These are phyloP conservation scores for Mycocentrospora acerina DNA, from an alignment of 2,329 filamentous ascomycete species.

Conservation along the genomic window DNA sequence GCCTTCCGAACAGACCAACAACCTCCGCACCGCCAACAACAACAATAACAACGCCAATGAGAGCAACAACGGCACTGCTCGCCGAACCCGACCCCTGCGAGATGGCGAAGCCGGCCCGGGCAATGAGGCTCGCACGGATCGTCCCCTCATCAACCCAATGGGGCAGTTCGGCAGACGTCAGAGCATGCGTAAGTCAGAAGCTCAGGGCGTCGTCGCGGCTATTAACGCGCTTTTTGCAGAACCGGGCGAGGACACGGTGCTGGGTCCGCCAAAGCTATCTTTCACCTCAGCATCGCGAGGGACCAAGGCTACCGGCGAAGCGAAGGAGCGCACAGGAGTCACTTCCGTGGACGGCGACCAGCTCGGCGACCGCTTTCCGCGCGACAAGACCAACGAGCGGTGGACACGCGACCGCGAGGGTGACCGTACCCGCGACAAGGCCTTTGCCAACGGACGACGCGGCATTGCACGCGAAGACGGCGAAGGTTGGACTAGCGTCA, in stretches of 20 bases:
- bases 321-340: constrained; percentile 39
- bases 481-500: constrained; percentile 74
- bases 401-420: constrained; percentile 47
- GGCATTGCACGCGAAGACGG: constrained; percentile 53
- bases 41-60: constrained; percentile 25
- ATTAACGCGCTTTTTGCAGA: constrained; percentile 49
- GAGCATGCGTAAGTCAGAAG: constrained; percentile 51
- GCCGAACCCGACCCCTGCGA: constrained; percentile 26
- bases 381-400: constrained; percentile 37
- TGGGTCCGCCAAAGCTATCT: constrained; percentile 79
- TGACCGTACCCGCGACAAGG: constrained; percentile 40
- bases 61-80: constrained; percentile 25
- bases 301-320: constrained; percentile 44
- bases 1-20: constrained; percentile 26
- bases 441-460: constrained; percentile 42
- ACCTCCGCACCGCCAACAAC: neutral
- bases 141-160: constrained; percentile 38
- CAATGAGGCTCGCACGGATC: constrained; percentile 32
- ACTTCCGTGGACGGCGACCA: constrained; percentile 44
- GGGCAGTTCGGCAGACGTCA: constrained; percentile 37
- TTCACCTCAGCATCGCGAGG: constrained; percentile 75
- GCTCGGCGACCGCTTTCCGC: constrained; percentile 34
- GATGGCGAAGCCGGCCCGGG: constrained; percentile 27
- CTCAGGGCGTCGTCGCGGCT: constrained; percentile 41
- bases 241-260: constrained; percentile 73